phyloP scores from a whole-genome alignment of 73 alveolate species.

The Paramecium biaurelia region DNA sequence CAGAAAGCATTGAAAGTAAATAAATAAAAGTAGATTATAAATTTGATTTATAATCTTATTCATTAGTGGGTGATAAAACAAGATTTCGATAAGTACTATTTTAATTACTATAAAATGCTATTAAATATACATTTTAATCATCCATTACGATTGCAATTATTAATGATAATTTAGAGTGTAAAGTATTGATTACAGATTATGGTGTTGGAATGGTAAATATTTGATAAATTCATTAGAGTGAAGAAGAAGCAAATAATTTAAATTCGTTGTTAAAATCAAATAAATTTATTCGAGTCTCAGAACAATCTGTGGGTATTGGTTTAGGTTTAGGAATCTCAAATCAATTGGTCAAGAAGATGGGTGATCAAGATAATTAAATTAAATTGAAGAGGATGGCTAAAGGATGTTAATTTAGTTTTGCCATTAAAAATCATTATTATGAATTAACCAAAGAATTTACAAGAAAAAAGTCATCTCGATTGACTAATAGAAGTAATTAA shows the following conservation, averaged over 20 bases:
- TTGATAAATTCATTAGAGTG: not conserved
- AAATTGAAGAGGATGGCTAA: not conserved
- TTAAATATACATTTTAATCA: not conserved
- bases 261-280: not conserved
- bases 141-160: not conserved
- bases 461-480: not conserved
- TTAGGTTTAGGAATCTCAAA: slow-evolving; percentile 33
- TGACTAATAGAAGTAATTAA: not conserved
- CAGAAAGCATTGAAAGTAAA: not conserved
- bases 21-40: not conserved
- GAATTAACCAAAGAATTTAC: not conserved
- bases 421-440: not conserved
- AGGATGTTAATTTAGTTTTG: slow-evolving; percentile 9
- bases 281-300: not conserved
- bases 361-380: not conserved
- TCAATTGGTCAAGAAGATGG: slow-evolving; percentile 22
- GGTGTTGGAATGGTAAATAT: slow-evolving; percentile 31
- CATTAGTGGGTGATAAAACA: not conserved
- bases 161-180: not conserved
- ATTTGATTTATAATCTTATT: not conserved
- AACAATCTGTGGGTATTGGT: slow-evolving; percentile 3
- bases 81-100: slow-evolving; percentile 24
- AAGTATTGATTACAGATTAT: not conserved
- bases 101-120: not conserved
- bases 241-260: not conserved